Base-by-base conservation (phyloP, 306 rosid species). In the Prunus padus region DNA sequence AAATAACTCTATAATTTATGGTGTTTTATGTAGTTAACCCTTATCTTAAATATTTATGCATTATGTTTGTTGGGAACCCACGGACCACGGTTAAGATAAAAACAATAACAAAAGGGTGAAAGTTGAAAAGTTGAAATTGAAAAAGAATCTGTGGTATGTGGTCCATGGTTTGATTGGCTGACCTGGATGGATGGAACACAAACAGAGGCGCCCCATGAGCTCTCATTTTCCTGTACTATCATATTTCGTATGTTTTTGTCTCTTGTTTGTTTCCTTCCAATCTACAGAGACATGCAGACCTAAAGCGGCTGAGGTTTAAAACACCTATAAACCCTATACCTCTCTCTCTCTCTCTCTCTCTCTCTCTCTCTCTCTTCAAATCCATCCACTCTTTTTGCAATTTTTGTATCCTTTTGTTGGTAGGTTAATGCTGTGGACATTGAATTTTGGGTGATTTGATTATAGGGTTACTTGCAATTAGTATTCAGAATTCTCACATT, bases 241-340 rank as follows among this genome's bases (percentile, higher is more conserved):
- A 14, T 70, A 67, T 74, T 59, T 67, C 76, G 5, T 76, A 64
- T 46, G 12, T 54, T 46, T 82, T 72, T 67, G 75, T 79, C 80
- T 61, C 80, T 62, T 37, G 42, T 61, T 28, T 62, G 40, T 73
- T 61, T 79, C 18, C 31, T 37, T 16, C 13, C 20, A 23, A 23
- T 46, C 42, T 1, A 19, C 13, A 8, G 8, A 2, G 5, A 54
- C 42, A 37, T 37, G 19, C 40, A 13, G 5, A 20, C 28, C 23
- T 57, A 18, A 18, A 18, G 15, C 42, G n/a, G 33, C 47, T 59
- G 2, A 20, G 23, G 67, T 19, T 71, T 0, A 13, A 51, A 51
- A 18, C 7, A 8, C n/a, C 11, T 44, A 3, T 0, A 33, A 64
- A n/a, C 30, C 4, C 18, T 30, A 31, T 23, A n/a, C 4, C 59